Percentiles rank a stretch among this genome's conserved stretches.
phyloP scores from a whole-genome alignment of 371 early-diverging fungal species.

The Lichtheimia ramosa region DNA sequence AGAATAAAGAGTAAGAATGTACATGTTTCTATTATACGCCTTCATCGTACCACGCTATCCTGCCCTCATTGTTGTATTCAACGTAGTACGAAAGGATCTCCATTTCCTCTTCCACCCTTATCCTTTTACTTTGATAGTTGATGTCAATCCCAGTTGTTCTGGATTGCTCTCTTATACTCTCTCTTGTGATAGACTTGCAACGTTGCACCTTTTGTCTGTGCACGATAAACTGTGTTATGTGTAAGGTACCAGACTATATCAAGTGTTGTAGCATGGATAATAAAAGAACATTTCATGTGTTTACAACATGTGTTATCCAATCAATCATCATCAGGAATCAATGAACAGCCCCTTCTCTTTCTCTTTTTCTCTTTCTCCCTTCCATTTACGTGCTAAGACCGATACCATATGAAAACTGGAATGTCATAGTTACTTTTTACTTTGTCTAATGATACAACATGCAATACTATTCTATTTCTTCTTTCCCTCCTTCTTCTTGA shows the following conservation, averaged over 20 bases:
- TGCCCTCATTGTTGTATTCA: no score
- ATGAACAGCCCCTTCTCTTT: not conserved
- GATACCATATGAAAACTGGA: not conserved
- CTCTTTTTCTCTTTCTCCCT: conserved; percentile 1
- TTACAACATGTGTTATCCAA: no score
- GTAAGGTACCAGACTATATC: no score
- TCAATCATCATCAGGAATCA: no score
- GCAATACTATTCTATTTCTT: conserved; percentile 75
- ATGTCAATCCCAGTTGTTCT: not conserved
- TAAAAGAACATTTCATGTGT: no score
- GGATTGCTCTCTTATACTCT: not conserved
- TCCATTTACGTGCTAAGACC: not conserved
- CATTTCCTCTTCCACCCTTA: not conserved
- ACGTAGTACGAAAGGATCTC: not conserved
- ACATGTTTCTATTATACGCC: no score
- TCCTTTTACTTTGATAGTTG: not conserved
- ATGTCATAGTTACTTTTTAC: not conserved
- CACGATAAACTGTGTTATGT: not conserved
- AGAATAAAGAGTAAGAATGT: no score
- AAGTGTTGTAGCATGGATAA: no score
- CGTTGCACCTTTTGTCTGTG: conserved; percentile 1
- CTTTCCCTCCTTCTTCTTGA: conserved; percentile 94
- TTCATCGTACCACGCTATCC: no score
- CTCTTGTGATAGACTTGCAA: not conserved
- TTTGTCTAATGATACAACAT: not conserved